Percentiles rank a stretch among this genome's conserved stretches.
Evolutionary conservation across 306 rosid genomes (phyloP).

Genomic region (Heteromeles arbutifolia): DNA sequence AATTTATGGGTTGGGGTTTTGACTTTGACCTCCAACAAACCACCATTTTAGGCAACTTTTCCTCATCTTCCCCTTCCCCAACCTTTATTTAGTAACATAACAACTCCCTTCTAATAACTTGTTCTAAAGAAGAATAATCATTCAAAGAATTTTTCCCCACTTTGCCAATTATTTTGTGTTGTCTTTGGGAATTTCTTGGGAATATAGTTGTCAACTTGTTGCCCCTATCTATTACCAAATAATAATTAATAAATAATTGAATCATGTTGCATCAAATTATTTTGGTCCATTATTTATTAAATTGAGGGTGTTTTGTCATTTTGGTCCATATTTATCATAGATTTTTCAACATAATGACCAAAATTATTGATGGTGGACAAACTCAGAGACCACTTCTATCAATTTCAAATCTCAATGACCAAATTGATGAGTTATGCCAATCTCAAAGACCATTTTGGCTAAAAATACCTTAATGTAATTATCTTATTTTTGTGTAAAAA

Average conservation of each 20-base stretch:
- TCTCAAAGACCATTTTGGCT: no score
- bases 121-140: not conserved
- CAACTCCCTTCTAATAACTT: not conserved
- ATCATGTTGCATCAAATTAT: not conserved
- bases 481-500: no score
- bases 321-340: no score
- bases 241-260: no score
- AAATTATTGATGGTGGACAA: no score
- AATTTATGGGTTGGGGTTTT: constrained; percentile 56
- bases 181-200: constrained; percentile 5
- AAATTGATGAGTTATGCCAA: no score
- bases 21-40: constrained; percentile 75
- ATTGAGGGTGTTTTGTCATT: no score
- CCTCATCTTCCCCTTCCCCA: constrained; percentile 32
- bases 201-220: constrained; percentile 9
- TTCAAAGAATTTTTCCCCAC: not conserved
- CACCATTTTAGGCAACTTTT: constrained; percentile 64
- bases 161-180: not conserved
- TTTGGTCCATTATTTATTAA: no score
- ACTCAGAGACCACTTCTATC: no score
- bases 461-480: no score
- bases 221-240: not conserved
- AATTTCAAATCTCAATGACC: no score
- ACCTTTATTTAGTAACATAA: constrained; percentile 32
- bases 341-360: no score